These are phyloP conservation scores for Elsinoe necatrix DNA, from an alignment of 2,329 filamentous ascomycete species.

Conservation along the genomic window DNA sequence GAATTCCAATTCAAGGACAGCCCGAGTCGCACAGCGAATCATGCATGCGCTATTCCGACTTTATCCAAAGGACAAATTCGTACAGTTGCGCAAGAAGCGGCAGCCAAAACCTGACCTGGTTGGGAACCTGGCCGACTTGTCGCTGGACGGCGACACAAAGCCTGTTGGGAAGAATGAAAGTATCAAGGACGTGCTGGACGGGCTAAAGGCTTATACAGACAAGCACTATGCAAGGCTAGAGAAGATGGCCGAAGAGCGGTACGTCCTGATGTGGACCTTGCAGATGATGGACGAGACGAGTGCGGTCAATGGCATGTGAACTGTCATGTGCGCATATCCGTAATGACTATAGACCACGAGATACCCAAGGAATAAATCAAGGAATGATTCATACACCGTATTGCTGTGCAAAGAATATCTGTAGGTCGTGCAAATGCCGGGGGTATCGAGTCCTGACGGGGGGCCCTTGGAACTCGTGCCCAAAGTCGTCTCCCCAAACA, in stretches of 20 bases:
- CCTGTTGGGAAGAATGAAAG: conserved; percentile 46
- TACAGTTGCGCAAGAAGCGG: conserved; percentile 34
- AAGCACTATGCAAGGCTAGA: conserved; percentile 84
- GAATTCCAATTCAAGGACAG: conserved; percentile 91
- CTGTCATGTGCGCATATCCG: conserved; percentile 14
- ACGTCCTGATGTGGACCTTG: conserved; percentile 85
- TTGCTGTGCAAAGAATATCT: not conserved
- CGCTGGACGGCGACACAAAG: conserved; percentile 22
- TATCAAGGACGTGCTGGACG: conserved; percentile 76
- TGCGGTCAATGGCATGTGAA: conserved; percentile 19
- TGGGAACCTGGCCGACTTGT: conserved; percentile 27
- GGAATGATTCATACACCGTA: not conserved
- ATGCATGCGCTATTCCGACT: conserved; percentile 69
- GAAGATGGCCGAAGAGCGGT: conserved; percentile 88
- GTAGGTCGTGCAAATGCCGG: not conserved
- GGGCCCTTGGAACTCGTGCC: not conserved
- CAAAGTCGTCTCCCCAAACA: not conserved
- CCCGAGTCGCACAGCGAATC: conserved; percentile 76
- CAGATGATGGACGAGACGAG: conserved; percentile 76
- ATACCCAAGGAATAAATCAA: not conserved
- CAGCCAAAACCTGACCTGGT: conserved; percentile 20
- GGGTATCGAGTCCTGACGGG: not conserved
- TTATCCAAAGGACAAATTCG: conserved; percentile 71
- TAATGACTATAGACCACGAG: not conserved
- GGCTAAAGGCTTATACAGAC: conserved; percentile 84